phyloP scores from a whole-genome alignment of 2,329 filamentous ascomycete genomes.

The Fusarium palustre region DNA sequence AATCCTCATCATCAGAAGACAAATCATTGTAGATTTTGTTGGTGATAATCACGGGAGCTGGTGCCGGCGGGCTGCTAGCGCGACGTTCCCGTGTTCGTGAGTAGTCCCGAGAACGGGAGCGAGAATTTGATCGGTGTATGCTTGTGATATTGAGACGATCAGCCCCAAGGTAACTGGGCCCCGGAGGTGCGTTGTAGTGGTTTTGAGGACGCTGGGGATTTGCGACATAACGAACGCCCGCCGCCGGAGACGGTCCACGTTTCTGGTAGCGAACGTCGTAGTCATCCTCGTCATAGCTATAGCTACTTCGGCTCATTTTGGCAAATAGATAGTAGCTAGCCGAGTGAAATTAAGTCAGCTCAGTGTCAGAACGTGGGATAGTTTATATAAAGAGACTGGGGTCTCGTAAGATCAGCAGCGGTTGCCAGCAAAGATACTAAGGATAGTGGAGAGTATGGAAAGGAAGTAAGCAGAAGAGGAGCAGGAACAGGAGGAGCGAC shows the following conservation, averaged over 20 bases:
- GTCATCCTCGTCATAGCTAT: constrained; percentile 67
- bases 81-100: constrained; percentile 63
- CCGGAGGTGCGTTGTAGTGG: constrained; percentile 55
- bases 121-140: constrained; percentile 52
- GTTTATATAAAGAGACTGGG: background rate
- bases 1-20: constrained; percentile 56
- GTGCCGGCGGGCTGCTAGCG: constrained; percentile 56
- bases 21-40: constrained; percentile 65
- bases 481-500: constrained; percentile 10
- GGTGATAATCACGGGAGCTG: constrained; percentile 66
- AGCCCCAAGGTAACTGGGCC: constrained; percentile 57
- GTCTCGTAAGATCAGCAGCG: background rate
- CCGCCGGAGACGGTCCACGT: constrained; percentile 55
- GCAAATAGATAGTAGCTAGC: background rate
- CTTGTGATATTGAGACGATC: constrained; percentile 60
- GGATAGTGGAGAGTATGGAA: background rate
- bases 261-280: constrained; percentile 63
- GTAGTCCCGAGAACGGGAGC: constrained; percentile 51
- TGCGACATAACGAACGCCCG: constrained; percentile 61
- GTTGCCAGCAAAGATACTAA: background rate
- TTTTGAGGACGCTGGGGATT: constrained; percentile 53
- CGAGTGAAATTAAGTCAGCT: background rate
- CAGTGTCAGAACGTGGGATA: background rate
- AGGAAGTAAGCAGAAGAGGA: constrained; percentile 8
- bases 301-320: constrained; percentile 51